These are phyloP conservation scores for Eucalyptus cloeziana DNA, from an alignment of 345 rosid genomes.

Conservation along the genomic window DNA sequence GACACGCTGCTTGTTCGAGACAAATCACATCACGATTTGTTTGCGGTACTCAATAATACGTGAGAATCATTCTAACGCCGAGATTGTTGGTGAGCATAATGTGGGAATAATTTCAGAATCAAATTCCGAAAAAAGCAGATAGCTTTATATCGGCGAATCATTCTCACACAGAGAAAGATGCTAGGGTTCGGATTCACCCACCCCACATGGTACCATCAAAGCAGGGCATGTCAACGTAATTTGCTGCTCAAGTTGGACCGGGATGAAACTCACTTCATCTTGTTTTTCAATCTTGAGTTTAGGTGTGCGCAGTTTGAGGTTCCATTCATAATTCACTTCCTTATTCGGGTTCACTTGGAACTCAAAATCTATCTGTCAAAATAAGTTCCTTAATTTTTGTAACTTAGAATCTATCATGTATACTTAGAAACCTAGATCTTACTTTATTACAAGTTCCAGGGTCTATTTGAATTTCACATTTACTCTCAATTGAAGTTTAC, in stretches of 20 bases:
- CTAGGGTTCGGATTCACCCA: background rate
- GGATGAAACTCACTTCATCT: background rate
- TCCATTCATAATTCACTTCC: background rate
- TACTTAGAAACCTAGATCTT: accelerated
- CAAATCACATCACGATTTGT: background rate
- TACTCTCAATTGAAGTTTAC: no score
- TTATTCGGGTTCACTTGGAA: no score
- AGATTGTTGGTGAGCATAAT: background rate
- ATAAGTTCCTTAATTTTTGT: no score
- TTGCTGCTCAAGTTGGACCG: background rate
- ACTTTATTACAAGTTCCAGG: background rate
- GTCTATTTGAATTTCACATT: no score
- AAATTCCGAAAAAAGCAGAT: background rate
- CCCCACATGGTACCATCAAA: background rate
- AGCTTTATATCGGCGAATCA: background rate
- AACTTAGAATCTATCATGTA: no score
- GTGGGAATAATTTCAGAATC: background rate
- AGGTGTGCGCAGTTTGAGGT: background rate
- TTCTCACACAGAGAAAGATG: background rate
- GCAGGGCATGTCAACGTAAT: background rate
- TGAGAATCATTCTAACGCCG: background rate
- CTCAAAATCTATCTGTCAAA: background rate
- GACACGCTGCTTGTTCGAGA: background rate
- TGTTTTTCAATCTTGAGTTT: background rate
- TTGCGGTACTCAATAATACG: background rate